phyloP scores from a whole-genome alignment of 169 alveolate species.

The Eimeria acervulina region DNA sequence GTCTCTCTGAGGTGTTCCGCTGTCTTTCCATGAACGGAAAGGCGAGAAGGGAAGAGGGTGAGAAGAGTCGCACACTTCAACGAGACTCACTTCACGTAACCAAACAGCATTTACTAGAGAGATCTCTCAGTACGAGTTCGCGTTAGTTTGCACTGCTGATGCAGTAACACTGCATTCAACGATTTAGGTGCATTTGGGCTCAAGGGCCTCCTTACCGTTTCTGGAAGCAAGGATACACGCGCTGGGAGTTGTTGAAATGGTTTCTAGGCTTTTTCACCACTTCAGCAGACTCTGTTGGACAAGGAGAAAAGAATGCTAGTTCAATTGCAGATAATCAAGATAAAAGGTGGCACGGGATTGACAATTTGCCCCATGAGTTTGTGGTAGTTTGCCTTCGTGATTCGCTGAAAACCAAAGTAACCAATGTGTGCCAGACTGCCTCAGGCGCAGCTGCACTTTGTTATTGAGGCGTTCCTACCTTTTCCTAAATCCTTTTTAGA shows the following conservation, averaged over 20 bases:
- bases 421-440: not conserved
- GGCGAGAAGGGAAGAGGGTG: too few species aligned
- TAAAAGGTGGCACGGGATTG: too few species aligned
- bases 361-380: not conserved
- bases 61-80: not conserved
- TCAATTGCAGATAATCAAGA: not conserved
- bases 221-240: slow-evolving; percentile 64
- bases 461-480: not conserved
- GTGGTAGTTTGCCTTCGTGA: not conserved
- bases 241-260: not conserved
- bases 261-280: not conserved
- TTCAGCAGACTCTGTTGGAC: not conserved
- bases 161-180: not conserved
- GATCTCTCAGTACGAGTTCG: not conserved
- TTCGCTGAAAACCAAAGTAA: not conserved
- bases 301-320: too few species aligned
- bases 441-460: not conserved
- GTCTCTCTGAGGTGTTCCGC: not conserved
- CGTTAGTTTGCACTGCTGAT: not conserved
- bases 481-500: not conserved
- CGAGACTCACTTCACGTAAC: not conserved
- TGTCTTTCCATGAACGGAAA: not conserved
- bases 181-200: not conserved
- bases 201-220: slow-evolving; percentile 47
- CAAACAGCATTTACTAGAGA: not conserved